phyloP scores from a whole-genome alignment of 257 asterid genomes.

The Thymus quinquecostatus region DNA sequence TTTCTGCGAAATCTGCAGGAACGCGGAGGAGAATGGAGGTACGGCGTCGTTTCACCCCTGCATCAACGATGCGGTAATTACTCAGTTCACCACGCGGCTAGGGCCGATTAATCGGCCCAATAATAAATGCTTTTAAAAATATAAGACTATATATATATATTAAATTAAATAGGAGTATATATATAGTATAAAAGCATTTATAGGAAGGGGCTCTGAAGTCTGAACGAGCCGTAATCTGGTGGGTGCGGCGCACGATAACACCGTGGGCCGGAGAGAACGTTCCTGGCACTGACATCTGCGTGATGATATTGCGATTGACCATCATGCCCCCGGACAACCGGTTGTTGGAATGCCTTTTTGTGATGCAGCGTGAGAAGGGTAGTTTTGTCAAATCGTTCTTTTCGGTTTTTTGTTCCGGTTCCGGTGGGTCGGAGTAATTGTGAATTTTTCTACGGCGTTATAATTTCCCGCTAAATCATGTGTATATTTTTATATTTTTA shows the following conservation, averaged over 20 bases:
- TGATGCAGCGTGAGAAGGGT: neutral
- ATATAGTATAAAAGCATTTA: neutral
- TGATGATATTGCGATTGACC: conserved; percentile 3
- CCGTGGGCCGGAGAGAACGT: neutral
- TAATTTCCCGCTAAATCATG: too few relatives aligned
- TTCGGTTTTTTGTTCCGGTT: neutral
- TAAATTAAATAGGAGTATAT: neutral
- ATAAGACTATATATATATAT: neutral
- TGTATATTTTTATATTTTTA: too few relatives aligned
- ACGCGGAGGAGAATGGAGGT: conserved; percentile 30
- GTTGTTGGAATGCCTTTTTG: neutral
- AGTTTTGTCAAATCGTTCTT: neutral
- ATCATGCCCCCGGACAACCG: neutral
- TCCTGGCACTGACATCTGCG: neutral
- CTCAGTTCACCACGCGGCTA: conserved; percentile 36
- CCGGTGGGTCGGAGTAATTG: too few relatives aligned
- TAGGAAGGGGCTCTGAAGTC: neutral
- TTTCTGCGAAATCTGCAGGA: conserved; percentile 54
- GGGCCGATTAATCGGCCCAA: conserved; percentile 67
- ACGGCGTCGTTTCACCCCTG: conserved; percentile 68
- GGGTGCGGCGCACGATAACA: neutral
- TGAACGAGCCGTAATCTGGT: neutral
- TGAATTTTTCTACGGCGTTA: too few relatives aligned
- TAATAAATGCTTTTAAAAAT: conserved; percentile 22
- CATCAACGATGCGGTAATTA: conserved; percentile 54